Base-by-base conservation (phyloP, 495 filamentous ascomycete genomes). In the Aspergillus ostianus region DNA sequence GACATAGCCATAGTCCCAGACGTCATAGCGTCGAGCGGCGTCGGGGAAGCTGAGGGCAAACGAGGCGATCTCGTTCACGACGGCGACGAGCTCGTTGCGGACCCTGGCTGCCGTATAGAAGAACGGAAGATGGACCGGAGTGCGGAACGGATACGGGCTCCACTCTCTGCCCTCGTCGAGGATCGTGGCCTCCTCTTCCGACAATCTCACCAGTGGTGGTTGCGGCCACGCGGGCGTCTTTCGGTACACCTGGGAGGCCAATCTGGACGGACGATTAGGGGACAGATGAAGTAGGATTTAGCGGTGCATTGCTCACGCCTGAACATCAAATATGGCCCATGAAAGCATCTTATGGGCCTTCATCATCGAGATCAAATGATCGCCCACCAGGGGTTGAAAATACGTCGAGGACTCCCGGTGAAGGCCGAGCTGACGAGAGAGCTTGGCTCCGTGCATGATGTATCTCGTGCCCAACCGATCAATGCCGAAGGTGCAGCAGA, bases 401-500 rank as follows among this genome's bases (percentile, higher is more conserved):
- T 62, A 66, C 3, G 59, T 23, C 6, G 59, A 30, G 15, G 19
- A 12, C 17, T 51, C 36, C 12, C 50, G 44, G 48, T 67, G 59
- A 13, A 68, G 47, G 2, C 56, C 50, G 6, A 62, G 45, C 15
- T 29, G 55, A 4, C 44, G 50, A 51, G 58, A 55, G 6, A 65
- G 47, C 21, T 58, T 47, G 21, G 68, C 68, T 2, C 65, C 68
- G 32, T 58, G 58, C 61, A 68, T 61, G 36, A 70, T 66, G 44
- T 68, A 67, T 26, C 58, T 51, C 5, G 65, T 68, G 21, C 68
- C 68, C 44, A 70, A 21, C 21, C 66, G 56, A 53, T 70, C 68
- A n/a, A 67, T 36, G 8, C 65, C 68, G 51, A 70, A 70, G 20
- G 68, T 70, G 53, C 68, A 70, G 51, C 63, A 66, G 7, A 70